A percentile compares a stretch with the other conserved stretches of the same genome.
These are phyloP conservation scores for Rutstroemia sp. DNA, from an alignment of 2,329 filamentous ascomycete species.

Conservation along the genomic window DNA sequence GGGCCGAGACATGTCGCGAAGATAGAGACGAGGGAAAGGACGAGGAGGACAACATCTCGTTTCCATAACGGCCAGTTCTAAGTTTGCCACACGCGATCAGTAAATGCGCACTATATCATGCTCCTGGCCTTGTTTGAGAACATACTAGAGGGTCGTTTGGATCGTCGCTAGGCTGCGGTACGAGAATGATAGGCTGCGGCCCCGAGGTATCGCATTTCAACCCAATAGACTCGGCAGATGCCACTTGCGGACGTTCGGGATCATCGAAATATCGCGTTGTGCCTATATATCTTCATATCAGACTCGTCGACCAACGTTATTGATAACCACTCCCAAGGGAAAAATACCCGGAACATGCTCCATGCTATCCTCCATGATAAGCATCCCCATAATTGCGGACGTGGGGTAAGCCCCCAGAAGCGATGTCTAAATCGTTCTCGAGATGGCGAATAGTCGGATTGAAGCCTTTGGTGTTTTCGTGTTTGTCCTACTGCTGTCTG, in stretches of 20 bases:
- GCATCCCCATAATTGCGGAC: slow-evolving; percentile 37
- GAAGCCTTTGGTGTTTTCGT: too few relatives aligned
- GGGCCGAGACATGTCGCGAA: slow-evolving; percentile 80
- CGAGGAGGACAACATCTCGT: slow-evolving; percentile 71
- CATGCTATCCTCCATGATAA: slow-evolving; percentile 56
- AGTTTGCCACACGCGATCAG: slow-evolving; percentile 8
- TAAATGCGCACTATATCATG: background rate
- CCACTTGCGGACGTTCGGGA: slow-evolving; percentile 40
- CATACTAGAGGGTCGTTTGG: slow-evolving; percentile 77
- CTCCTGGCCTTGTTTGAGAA: background rate
- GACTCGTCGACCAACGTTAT: background rate
- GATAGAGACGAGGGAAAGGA: slow-evolving; percentile 73
- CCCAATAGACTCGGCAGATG: slow-evolving; percentile 33
- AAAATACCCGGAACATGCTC: slow-evolving; percentile 66
- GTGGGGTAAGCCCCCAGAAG: background rate
- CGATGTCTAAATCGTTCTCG: background rate
- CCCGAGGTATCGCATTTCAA: slow-evolving; percentile 70
- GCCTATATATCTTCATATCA: slow-evolving; percentile 32
- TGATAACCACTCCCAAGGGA: background rate
- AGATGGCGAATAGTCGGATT: background rate
- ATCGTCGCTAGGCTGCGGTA: slow-evolving; percentile 86
- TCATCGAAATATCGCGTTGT: slow-evolving; percentile 60
- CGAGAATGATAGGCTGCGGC: slow-evolving; percentile 64
- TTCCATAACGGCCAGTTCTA: slow-evolving; percentile 82
- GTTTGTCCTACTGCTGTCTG: too few relatives aligned